A percentile compares a stretch with the other conserved stretches of the same genome.
Conservation (phyloP, 23 red algal genomes). For the Gracilariopsis chorda region DNA sequence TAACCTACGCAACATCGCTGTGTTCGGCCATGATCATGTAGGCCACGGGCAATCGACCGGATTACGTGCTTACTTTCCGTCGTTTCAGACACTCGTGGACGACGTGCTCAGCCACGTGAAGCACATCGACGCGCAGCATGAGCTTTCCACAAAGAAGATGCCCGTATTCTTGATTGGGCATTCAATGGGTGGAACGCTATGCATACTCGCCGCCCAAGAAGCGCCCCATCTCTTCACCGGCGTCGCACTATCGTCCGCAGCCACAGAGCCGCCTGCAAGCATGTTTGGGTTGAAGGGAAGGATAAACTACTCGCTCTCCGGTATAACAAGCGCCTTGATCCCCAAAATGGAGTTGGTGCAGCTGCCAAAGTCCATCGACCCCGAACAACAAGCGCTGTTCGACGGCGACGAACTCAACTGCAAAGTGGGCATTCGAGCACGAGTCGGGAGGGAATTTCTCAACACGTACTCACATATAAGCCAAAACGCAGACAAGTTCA, state of each 20-base stretch:
- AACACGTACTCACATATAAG: conserved; percentile 36
- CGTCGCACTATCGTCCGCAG: conserved; percentile 66
- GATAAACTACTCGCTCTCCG: conserved; percentile 46
- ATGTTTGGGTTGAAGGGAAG: conserved; percentile 81
- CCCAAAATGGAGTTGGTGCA: conserved; percentile 53
- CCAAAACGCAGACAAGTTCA: not conserved
- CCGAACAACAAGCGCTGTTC: conserved; percentile 67
- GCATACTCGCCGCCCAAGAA: conserved; percentile 42
- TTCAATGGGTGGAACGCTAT: conserved; percentile 82
- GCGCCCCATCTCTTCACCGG: conserved; percentile 14
- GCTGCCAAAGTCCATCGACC: conserved; percentile 45
- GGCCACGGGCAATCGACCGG: conserved; percentile 68
- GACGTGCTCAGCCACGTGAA: conserved; percentile 16
- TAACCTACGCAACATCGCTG: conserved; percentile 36
- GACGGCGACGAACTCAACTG: conserved; percentile 65
- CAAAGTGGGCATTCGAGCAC: conserved; percentile 53
- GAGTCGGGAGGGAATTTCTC: conserved; percentile 77
- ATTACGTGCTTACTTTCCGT: conserved; percentile 63
- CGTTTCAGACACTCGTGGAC: conserved; percentile 47
- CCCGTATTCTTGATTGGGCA: conserved; percentile 73
- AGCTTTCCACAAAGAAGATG: conserved; percentile 9
- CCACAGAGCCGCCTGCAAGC: conserved; percentile 54
- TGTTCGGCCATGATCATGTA: conserved; percentile 70
- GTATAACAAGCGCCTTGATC: conserved; percentile 37
- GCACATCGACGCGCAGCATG: conserved; percentile 15